Evolutionary conservation across 495 filamentous ascomycete genomes (phyloP), one percentile per base, ranked within the genome.

Genomic region (Hypoxylon lienhwacheense): DNA sequence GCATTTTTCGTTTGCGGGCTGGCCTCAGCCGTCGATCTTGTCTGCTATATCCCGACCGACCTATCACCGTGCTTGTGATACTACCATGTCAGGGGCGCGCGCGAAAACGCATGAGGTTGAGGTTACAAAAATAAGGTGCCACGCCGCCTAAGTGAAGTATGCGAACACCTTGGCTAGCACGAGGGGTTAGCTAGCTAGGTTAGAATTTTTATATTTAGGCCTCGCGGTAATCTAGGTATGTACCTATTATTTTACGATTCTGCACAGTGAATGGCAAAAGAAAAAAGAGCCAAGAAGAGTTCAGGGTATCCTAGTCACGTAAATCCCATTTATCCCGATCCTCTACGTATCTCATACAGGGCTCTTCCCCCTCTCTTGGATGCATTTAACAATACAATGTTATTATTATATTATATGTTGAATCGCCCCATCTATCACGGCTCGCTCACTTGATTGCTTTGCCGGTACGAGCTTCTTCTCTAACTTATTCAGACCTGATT

Each of bases 181-280:
- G 15, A 16, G 24, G 16, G 21, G 1, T 15, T 43, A 29, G 22
- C 16, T 44, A 44, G 25, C 4, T 59, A 59, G 50, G 63, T 56
- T 3, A 51, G 55, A 59, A 47, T n/a, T n/a, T n/a, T n/a, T n/a
- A 65, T 55, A 41, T 54, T 47, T 53, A 59, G 54, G 59, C 63
- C 63, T 65, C 63, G 44, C 54, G 62, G 62, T 43, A 25, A 48
- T 51, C 31, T 32, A 31, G 12, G 7, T 31, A 31, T 28, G 25
- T 28, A 11, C 14, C 12, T 10, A 31, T 8, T n/a, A 34, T 44
- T 44, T 31, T 14, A 7, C 15, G 15, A 48, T 16, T 1, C 21
- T 55, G 36, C 31, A 37, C 49, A n/a, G n/a, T n/a, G n/a, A n/a
- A n/a, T n/a, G n/a, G n/a, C n/a, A n/a, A n/a, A n/a, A n/a, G n/a